A percentile compares a stretch with the other conserved stretches of the same genome.
These are phyloP conservation scores for Colletotrichum siamense DNA, from an alignment of 2,329 filamentous ascomycete species.

Conservation along the genomic window DNA sequence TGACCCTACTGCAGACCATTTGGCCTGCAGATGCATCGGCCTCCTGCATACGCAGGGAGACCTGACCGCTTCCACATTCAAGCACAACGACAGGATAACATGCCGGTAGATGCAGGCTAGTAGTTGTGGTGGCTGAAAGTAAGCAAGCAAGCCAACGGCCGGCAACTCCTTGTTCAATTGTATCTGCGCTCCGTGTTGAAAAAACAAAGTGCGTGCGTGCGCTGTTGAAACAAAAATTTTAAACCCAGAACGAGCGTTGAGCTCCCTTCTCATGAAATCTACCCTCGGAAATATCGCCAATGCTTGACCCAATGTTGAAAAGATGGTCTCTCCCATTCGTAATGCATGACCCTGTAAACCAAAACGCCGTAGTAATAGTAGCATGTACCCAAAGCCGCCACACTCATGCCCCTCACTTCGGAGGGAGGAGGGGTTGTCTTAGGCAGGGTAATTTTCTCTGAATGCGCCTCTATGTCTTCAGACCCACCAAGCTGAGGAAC, in stretches of 20 bases:
- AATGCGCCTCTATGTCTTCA: slow-evolving; percentile 49
- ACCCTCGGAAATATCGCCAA: slow-evolving; percentile 11
- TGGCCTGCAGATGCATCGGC: not conserved
- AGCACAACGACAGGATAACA: not conserved
- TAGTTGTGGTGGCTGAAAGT: not conserved
- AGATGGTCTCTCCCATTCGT: slow-evolving; percentile 20
- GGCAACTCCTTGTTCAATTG: not conserved
- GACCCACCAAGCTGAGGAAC: slow-evolving; percentile 80
- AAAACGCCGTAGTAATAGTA: slow-evolving; percentile 4
- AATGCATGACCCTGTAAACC: slow-evolving; percentile 10
- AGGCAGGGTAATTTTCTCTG: not conserved
- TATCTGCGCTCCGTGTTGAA: not conserved
- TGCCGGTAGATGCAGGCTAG: not conserved
- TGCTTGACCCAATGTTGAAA: slow-evolving; percentile 25
- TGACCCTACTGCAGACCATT: not conserved
- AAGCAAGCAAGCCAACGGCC: not conserved
- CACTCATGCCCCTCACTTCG: not conserved
- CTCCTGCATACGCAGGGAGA: not conserved
- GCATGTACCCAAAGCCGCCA: not conserved
- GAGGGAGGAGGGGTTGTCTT: not conserved
- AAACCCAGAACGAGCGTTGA: slow-evolving; percentile 21
- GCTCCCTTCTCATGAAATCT: slow-evolving; percentile 21
- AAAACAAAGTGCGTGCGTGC: not conserved
- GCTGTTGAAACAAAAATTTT: not conserved
- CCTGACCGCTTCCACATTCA: not conserved